Base-by-base conservation (phyloP, 345 rosid species). In the Adansonia digitata region DNA sequence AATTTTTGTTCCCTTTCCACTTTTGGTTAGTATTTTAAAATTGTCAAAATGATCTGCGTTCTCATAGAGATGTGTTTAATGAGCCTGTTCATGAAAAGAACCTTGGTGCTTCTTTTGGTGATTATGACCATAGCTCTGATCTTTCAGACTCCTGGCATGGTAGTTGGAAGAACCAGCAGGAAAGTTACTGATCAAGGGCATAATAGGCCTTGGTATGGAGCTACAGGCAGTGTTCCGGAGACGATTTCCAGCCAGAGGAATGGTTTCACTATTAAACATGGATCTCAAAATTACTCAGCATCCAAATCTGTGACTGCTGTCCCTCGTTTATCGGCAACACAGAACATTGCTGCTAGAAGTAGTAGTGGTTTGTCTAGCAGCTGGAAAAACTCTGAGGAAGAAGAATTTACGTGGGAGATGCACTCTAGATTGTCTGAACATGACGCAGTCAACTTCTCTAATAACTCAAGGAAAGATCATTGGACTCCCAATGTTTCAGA, bases 381-480 rank as follows among this genome's bases (percentile, higher is more conserved):
- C 91, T 93, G 97, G 98, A 93, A 91, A 78, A 91, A 91, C 80
- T 91, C 97, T 4, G 98, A 93, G 86, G 98, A 95, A 82, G 98
- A 95, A 80, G 98, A 95, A 82, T 95, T 89, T 80, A 84, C 88
- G 89, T 95, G 99, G 99, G 99, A 95, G 17, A 87, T 88, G 87
- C 94, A 82, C 77, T 70, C 78, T 57, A 57, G 62, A 27, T 26
- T 57, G 17, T 57, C 62, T 14, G 62, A 35, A 76, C 79, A 24
- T 64, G 20, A 86, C 87, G 85, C 92, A 87, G 35, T 5, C 62
- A 57, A 57, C 62, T 1, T 26, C 8, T 57, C 62, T 57, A 57
- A 26, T 57, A 57, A 57, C 18, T 57, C 34, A 10, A 57, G 62
- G 34, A 89, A 84, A 74, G 97, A 88, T 67, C 74, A 1, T 31